Base-by-base conservation (phyloP, 139 green algal species). In the Chlamydomonas incerta region DNA sequence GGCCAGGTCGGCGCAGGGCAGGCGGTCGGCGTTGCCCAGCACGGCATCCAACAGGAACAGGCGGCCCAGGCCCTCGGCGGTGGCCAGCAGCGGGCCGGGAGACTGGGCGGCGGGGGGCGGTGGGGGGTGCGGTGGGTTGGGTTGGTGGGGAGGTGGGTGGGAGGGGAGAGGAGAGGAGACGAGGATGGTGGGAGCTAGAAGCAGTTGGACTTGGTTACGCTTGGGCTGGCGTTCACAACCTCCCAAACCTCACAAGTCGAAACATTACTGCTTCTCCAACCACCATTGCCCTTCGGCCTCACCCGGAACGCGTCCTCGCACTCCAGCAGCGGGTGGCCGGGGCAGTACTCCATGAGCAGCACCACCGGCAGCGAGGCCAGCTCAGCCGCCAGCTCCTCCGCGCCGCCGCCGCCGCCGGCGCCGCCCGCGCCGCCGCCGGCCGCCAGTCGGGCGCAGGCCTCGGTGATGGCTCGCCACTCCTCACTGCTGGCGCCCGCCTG, bases 1-100 rank as follows among this genome's bases (percentile, higher is more conserved):
- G 5, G 80, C 90, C 66, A 98, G 93, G 13, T 90, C 90, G 28
- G 86, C 55, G 87, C 91, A 96, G 17, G 92, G 94, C 83, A 98
- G 88, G 23, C 95, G 84, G 91, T 98, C 95, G 1, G 95, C 74
- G 84, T 98, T 98, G 75, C 95, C 94, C 47, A 94, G 82, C 74
- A 91, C 85, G 91, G 94, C 93, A 85, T 98, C 95, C 74, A 97
- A 82, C 83, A 95, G 82, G 46, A 98, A 92, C 72, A 97, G 72
- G 26, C 89, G 83, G 29, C 94, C 94, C 47, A 96, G 73, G 72
- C 95, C 93, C 75, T 91, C 74, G 21, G 91, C 86, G 18, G 83
- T 41, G 26, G 23, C 11, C 17, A 65, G 67, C 37, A 52, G 29
- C 58, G 46, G 28, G 29, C 41, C 26, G 69, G 50, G 68, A 33